Conservation (phyloP, 371 early-diverging fungal species). For the Lichtheimia corymbifera region DNA sequence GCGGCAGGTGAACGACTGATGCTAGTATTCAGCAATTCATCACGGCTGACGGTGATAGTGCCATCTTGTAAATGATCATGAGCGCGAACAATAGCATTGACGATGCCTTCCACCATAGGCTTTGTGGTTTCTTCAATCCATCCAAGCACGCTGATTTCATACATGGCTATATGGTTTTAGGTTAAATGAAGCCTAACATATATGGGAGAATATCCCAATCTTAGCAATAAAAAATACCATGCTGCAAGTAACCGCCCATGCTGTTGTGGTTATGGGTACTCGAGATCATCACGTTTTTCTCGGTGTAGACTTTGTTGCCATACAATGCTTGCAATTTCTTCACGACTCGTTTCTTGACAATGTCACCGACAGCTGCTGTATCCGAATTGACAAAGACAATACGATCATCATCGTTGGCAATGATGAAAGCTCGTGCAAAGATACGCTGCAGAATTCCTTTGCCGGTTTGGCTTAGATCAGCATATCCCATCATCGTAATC, state of each 20-base stretch:
- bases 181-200: conserved; percentile 11
- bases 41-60: conserved; percentile 28
- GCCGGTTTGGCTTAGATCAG: conserved; percentile 47
- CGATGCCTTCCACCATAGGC: conserved; percentile 58
- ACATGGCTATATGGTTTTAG: conserved; percentile 23
- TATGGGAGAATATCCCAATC: conserved; percentile 7
- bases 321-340: conserved; percentile 23
- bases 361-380: conserved; percentile 42
- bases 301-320: conserved; percentile 29
- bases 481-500: conserved; percentile 61
- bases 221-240: conserved; percentile 26
- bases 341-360: conserved; percentile 38
- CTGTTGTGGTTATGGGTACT: conserved; percentile 68
- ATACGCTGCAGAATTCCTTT: conserved; percentile 59
- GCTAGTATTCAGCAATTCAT: conserved; percentile 48
- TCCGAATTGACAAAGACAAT: conserved; percentile 61
- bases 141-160: conserved; percentile 37
- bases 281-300: conserved; percentile 62
- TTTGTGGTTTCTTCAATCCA: conserved; percentile 50
- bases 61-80: conserved; percentile 51
- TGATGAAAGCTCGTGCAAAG: conserved; percentile 57
- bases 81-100: conserved; percentile 53
- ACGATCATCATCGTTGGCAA: conserved; percentile 36
- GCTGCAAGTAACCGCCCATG: conserved; percentile 49
- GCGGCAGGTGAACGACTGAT: conserved; percentile 61